Evolutionary conservation across 495 filamentous ascomycete species (phyloP).

Genomic region (Lindgomyces ingoldianus): DNA sequence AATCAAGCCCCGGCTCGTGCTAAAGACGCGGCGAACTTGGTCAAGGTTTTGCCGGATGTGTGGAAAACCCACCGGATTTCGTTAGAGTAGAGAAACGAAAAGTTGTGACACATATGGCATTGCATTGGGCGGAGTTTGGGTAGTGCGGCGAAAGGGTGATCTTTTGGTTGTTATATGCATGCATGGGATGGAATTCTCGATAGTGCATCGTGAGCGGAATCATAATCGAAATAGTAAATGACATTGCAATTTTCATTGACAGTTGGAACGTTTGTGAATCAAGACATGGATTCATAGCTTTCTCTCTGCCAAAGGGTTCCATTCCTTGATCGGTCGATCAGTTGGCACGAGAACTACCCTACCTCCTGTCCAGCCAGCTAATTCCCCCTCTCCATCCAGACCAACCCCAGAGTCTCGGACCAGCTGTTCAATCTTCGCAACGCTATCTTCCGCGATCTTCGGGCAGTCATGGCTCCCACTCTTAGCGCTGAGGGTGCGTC

Average conservation of each 20-base stretch:
- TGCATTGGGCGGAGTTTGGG: background rate
- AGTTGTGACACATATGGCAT: background rate
- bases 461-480: conserved; percentile 20
- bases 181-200: background rate
- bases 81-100: background rate
- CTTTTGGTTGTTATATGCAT: background rate
- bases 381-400: conserved; percentile 22
- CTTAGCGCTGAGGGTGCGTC: background rate
- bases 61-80: conserved; percentile 14
- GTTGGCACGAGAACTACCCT: conserved; percentile 42
- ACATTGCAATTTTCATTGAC: background rate
- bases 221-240: background rate
- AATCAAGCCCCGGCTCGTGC: conserved; percentile 42
- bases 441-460: conserved; percentile 10
- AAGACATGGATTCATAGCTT: conserved; percentile 15
- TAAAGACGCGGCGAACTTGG: conserved; percentile 43
- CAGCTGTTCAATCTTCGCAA: conserved; percentile 27
- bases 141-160: background rate
- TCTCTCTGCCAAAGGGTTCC: conserved; percentile 40
- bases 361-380: conserved; percentile 38
- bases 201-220: background rate
- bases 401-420: conserved; percentile 30
- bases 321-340: conserved; percentile 37
- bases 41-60: conserved; percentile 28
- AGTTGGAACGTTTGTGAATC: background rate